phyloP scores from a whole-genome alignment of 768 basidiomycete species.

The Mycena venus region DNA sequence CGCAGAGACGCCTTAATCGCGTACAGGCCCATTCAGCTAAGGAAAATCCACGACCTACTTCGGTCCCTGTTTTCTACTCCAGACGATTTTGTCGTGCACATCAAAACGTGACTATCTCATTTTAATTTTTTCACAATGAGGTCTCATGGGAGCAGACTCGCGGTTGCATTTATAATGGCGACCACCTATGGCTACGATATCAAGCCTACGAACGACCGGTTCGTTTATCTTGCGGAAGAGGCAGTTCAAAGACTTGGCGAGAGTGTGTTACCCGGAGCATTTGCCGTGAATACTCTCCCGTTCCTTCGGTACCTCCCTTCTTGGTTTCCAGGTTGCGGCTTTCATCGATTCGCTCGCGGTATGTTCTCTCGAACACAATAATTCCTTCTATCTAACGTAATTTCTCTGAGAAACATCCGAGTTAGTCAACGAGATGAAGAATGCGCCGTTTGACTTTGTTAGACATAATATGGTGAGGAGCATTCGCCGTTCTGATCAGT shows the following conservation, averaged over 20 bases:
- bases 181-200: constrained; percentile 44
- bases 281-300: constrained; percentile 43
- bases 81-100: constrained; percentile 27
- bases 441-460: neutral
- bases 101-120: neutral
- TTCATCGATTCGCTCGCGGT: neutral
- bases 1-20: constrained; percentile 32
- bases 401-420: neutral
- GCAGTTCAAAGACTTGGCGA: constrained; percentile 20
- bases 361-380: neutral
- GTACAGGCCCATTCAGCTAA: constrained; percentile 38
- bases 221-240: constrained; percentile 38
- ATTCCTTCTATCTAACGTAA: neutral
- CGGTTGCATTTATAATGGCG: neutral
- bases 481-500: neutral
- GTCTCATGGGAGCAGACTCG: neutral
- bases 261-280: constrained; percentile 36
- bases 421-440: neutral
- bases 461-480: neutral
- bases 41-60: constrained; percentile 38
- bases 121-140: neutral
- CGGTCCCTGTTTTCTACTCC: constrained; percentile 30
- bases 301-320: constrained; percentile 49
- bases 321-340: constrained; percentile 22
- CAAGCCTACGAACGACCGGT: constrained; percentile 38